Base-by-base conservation (phyloP, 1,284 basidiomycete genomes). In the Sporisorium iseilematis-ciliati region DNA sequence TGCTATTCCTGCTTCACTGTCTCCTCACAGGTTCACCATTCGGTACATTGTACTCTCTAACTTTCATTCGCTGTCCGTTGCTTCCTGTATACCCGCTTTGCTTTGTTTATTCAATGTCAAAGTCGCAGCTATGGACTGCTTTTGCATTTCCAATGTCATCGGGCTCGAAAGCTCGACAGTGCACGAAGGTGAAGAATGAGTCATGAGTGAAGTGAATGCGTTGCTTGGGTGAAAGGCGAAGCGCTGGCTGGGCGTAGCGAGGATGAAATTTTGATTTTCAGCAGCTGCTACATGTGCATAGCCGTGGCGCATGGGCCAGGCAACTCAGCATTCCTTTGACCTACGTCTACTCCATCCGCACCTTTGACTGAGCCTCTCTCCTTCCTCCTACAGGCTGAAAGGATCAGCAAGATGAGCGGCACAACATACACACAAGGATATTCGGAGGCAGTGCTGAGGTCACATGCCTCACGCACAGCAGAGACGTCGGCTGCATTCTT, bases 341-440 rank as follows among this genome's bases (percentile, higher is more conserved):
- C 33, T 14, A 35, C 33, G 33, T 35, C 33, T 14, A 14, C 33
- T 35, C 7, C 33, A 35, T 35, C 12, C 35, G 12, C 12, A 16
- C 12, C 2, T 38, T 38, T 12, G 10, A 38, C 46, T 48, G 5
- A 10, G 46, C 46, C 46, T n/a, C 26, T 10, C 10, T 42, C 41
- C 41, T 18, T 6, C 26, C 25, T 14, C 29, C 46, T 5, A 2
- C 46, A 29, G 8, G 26, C 3, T n/a, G 10, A 12, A 14, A 48
- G 7, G 21, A 29, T n/a, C 46, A 26, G 10, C 45, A 55, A 25
- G 20, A 65, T 64, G 62, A 61, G 54, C 43, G n/a, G 42, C 14
- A 16, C n/a, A 10, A 62, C 60, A 12, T 75, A 75, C 20, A 75
- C 72, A 16, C 72, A 70, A 42, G 72, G 72, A 20, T 63, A 75